Evolutionary conservation across 331 rosid genomes (phyloP).

Genomic region (Arachis monticola): DNA sequence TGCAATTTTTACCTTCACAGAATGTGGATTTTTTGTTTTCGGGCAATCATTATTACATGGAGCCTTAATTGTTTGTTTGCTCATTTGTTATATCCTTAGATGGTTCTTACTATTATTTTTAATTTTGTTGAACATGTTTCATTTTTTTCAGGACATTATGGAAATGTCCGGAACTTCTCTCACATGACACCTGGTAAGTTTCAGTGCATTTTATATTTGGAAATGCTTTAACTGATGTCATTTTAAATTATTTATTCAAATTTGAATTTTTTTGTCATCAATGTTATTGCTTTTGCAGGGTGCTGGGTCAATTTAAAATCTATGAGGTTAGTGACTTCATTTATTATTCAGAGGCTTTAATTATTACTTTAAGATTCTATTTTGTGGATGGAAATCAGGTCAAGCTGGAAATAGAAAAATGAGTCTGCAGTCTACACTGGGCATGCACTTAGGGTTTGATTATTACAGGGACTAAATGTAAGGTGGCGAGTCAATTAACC

Average conservation of each 20-base stretch:
- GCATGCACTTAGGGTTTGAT: too few species aligned
- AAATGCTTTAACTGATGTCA: not conserved
- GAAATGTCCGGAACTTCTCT: constrained; percentile 48
- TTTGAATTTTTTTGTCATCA: not conserved
- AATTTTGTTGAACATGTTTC: constrained; percentile 49
- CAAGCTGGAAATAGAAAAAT: too few species aligned
- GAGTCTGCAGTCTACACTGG: too few species aligned
- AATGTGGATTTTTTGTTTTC: not conserved
- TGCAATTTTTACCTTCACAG: not conserved
- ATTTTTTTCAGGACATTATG: constrained; percentile 45
- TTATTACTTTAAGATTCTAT: too few species aligned
- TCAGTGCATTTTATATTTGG: not conserved
- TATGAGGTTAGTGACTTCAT: constrained; percentile 52
- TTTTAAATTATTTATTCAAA: not conserved
- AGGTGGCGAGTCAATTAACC: too few species aligned
- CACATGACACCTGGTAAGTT: constrained; percentile 56
- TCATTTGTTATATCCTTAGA: constrained; percentile 4
- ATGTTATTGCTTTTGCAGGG: constrained; percentile 47
- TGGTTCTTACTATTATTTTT: constrained; percentile 31
- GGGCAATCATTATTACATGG: not conserved
- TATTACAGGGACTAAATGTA: too few species aligned
- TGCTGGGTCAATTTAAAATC: constrained; percentile 44
- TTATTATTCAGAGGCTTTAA: too few species aligned
- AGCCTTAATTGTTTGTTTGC: constrained; percentile 20
- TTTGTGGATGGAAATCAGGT: too few species aligned